Evolutionary conservation across 148 eudicot genomes (phyloP), one percentile per base, ranked within the genome.

Genomic region (Chenopodium berlandieri): DNA sequence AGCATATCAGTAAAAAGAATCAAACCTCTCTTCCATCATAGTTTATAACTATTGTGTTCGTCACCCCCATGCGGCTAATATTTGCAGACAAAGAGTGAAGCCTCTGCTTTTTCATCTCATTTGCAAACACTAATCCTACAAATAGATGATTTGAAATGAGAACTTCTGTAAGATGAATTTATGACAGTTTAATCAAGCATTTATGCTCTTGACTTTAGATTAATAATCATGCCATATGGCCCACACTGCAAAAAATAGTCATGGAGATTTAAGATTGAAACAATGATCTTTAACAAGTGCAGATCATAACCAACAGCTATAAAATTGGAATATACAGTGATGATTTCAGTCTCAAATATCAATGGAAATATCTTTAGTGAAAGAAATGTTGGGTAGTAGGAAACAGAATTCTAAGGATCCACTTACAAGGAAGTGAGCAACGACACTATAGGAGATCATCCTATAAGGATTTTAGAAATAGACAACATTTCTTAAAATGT

Each of bases 11-110:
- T 58, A 56, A 47, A 12, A 80, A 75, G 31, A 80, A 47, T 16
- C 86, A 82, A 65, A 95, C 99, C 95, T 96, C 99, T 78, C 97
- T 90, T 71, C 98, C 99, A 79, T 96, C 99, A 81, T 94, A 92
- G 83, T 90, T 95, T 85, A 91, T 88, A 69, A 96, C 92, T 37
- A 94, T 66, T 60, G 99, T 87, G 82, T 96, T 96, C 83, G 99
- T 96, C 71, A 96, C 99, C 71, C 99, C 99, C 98, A 96, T 87
- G 54, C 99, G 94, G 81, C 90, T 89, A 80, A 96, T 82, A 85
- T 96, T 96, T 73, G 97, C 97, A 37, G 94, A 89, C 40, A 96
- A 95, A 58, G 97, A 94, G 79, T 88, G 92, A 77, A 96, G 95
- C 82, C 99, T 94, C 75, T 91, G 86, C 75, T 73, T 85, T 86